Evolutionary conservation across 345 rosid species (phyloP).

Genomic region (Citrus glauca): DNA sequence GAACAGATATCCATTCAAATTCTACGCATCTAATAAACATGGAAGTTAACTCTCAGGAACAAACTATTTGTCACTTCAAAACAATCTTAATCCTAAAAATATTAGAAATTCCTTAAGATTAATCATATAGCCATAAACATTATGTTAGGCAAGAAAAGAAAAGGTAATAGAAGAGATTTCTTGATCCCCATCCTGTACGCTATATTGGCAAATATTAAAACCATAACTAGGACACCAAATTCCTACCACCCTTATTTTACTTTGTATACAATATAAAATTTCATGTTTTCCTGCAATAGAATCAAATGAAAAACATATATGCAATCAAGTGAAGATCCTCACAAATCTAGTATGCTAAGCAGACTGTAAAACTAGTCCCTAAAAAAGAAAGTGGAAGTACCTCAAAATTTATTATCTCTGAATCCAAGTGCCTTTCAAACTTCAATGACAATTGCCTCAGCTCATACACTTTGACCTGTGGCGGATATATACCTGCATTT

Average conservation of each 20-base stretch:
- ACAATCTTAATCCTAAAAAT: neutral
- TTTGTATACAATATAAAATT: neutral
- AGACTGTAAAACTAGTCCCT: neutral
- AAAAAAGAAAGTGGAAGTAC: conserved; percentile 22
- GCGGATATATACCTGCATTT: conserved; percentile 76
- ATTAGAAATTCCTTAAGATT: neutral
- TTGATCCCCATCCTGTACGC: neutral
- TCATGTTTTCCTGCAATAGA: neutral
- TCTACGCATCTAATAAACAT: neutral
- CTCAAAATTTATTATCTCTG: conserved; percentile 91
- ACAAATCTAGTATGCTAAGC: neutral
- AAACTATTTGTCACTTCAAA: neutral
- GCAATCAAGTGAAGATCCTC: neutral
- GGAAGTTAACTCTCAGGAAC: neutral
- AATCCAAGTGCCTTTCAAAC: conserved; percentile 84
- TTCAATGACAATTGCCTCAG: conserved; percentile 69
- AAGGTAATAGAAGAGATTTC: neutral
- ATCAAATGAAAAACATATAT: neutral
- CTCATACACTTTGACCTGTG: conserved; percentile 88
- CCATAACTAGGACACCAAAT: neutral
- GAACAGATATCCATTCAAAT: neutral
- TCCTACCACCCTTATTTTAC: neutral
- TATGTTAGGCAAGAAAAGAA: neutral
- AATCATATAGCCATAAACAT: neutral
- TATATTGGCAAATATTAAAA: neutral